Percentiles rank a stretch among this genome's conserved stretches.
Evolutionary conservation across 768 basidiomycete genomes (phyloP).

Genomic region (Kwoniella heveanensis): DNA sequence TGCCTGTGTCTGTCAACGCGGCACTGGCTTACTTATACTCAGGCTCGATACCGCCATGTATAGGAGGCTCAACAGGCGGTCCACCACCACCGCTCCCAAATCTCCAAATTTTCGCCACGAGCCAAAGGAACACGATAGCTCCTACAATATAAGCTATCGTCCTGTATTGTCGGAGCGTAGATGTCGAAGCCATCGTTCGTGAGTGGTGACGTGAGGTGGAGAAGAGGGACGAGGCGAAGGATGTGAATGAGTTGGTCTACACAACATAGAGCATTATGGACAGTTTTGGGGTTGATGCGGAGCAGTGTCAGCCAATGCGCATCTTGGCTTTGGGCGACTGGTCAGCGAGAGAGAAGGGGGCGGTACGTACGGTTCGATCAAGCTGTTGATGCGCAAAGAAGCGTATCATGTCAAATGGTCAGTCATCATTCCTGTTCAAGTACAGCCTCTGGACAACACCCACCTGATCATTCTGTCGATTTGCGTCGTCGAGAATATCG

Average conservation of each 20-base stretch:
- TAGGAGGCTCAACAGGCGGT: not conserved
- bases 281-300: too few relatives aligned
- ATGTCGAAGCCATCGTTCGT: slow-evolving; percentile 51
- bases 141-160: slow-evolving; percentile 53
- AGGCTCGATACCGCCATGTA: slow-evolving; percentile 9
- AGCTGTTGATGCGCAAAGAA: slow-evolving; percentile 28
- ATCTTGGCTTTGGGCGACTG: too few relatives aligned
- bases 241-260: slow-evolving; percentile 53
- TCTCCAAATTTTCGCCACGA: slow-evolving; percentile 43
- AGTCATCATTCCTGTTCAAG: not conserved
- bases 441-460: slow-evolving; percentile 9
- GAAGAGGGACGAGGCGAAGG: slow-evolving; percentile 53
- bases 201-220: slow-evolving; percentile 53
- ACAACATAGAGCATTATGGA: not conserved
- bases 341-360: too few relatives aligned
- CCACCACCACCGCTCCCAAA: slow-evolving; percentile 16
- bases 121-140: slow-evolving; percentile 46
- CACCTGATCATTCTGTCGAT: slow-evolving; percentile 55
- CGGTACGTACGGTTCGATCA: slow-evolving; percentile 49
- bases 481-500: slow-evolving; percentile 55
- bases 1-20: too few relatives aligned
- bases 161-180: slow-evolving; percentile 49
- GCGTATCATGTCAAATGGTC: slow-evolving; percentile 5
- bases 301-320: too few relatives aligned
- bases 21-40: slow-evolving; percentile 14